Percentiles rank a stretch among this genome's conserved stretches.
Evolutionary conservation across 176 grass and related monocot genomes (phyloP).

Genomic region (Oryza meyeriana): DNA sequence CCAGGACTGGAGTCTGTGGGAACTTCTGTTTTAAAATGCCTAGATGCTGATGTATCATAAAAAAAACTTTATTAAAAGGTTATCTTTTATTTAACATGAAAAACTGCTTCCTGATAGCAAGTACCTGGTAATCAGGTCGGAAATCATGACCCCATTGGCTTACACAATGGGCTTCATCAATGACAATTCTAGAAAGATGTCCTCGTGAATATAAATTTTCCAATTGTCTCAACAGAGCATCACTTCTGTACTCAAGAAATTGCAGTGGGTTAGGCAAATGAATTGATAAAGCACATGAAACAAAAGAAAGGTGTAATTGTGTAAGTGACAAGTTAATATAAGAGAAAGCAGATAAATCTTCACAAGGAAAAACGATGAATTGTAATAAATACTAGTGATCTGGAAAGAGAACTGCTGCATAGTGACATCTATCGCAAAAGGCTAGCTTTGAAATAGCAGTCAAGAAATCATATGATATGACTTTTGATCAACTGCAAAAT

Average conservation of each 20-base stretch:
- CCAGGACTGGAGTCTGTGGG: slow-evolving; percentile 68
- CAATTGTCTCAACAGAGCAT: slow-evolving; percentile 63
- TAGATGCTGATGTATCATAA: slow-evolving; percentile 51
- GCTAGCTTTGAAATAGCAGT: not conserved
- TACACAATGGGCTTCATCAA: slow-evolving; percentile 99
- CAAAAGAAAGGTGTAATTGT: not conserved
- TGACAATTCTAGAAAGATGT: slow-evolving; percentile 88
- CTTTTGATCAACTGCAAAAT: not conserved
- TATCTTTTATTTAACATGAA: slow-evolving; percentile 18
- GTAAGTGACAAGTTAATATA: slow-evolving; percentile 2
- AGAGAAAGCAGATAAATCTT: not conserved
- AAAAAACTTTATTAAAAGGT: slow-evolving; percentile 21
- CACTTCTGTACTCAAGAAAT: slow-evolving; percentile 59
- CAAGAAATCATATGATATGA: slow-evolving; percentile 17
- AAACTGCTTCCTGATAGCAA: not conserved
- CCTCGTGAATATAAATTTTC: slow-evolving; percentile 51
- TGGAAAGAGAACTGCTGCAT: slow-evolving; percentile 11
- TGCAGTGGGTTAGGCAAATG: slow-evolving; percentile 12
- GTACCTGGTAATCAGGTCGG: slow-evolving; percentile 92
- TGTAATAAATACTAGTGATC: not conserved
- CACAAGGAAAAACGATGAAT: not conserved
- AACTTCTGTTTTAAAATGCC: slow-evolving; percentile 88
- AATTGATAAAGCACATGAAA: not conserved
- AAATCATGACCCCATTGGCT: slow-evolving; percentile 99
- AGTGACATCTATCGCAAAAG: slow-evolving; percentile 13